phyloP scores from a whole-genome alignment of 345 rosid species.

The Theobroma cacao region DNA sequence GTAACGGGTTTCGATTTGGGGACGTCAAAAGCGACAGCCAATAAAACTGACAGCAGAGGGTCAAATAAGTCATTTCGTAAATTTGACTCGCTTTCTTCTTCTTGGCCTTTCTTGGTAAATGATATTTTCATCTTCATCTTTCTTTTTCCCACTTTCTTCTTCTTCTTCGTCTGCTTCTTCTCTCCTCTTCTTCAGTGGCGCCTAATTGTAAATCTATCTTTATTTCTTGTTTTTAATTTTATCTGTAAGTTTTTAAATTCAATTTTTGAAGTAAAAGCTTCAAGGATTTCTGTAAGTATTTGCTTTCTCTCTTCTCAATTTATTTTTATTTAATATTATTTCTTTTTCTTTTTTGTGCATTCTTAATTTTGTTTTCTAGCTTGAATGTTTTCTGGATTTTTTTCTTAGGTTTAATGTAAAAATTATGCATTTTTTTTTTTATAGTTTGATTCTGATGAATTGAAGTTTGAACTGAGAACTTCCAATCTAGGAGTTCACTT shows the following conservation, averaged over 20 bases:
- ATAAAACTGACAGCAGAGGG: neutral
- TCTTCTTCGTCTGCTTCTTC: neutral
- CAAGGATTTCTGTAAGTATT: constrained; percentile 15
- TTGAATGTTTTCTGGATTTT: neutral
- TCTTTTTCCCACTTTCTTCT: neutral
- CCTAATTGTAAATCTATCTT: neutral
- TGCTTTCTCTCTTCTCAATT: neutral
- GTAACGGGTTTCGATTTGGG: neutral
- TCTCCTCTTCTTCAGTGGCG: neutral
- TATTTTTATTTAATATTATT: neutral
- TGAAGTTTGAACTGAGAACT: neutral
- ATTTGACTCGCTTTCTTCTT: neutral
- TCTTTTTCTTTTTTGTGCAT: neutral
- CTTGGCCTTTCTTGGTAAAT: neutral
- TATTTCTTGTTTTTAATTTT: neutral
- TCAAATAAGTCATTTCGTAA: neutral
- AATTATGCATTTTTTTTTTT: neutral
- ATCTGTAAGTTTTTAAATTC: neutral
- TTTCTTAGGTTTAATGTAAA: neutral
- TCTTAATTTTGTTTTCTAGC: neutral
- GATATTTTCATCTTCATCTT: neutral
- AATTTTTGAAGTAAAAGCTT: constrained; percentile 20
- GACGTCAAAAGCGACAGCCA: neutral
- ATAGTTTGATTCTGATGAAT: neutral
- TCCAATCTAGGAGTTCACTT: neutral